Base-by-base conservation (phyloP, 305 asterid species). In the Nicotiana rustica region DNA sequence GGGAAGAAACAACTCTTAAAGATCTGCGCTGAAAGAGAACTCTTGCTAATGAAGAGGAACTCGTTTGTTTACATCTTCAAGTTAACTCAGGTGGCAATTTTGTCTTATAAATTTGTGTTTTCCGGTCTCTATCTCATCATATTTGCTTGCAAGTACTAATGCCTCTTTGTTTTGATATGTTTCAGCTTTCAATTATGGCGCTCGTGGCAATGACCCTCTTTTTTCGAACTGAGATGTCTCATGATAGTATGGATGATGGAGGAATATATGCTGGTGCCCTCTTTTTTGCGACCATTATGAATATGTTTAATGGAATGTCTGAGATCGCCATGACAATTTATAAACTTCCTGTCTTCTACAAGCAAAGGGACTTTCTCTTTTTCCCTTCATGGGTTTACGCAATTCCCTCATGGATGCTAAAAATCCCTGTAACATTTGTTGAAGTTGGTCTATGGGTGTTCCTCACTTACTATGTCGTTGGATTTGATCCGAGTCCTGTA, bases 1-100 rank as follows among this genome's bases (percentile, higher is more conserved):
- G 67, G 79, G 17, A 64, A 47, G 21, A 80, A 66, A 62, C 81
- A 86, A 71, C 85, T 86, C 66, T 38, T 86, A 67, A 83, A 76
- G 79, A 84, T 84, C 57, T 79, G 84, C 78, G 31, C 70, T 59
- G 67, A 70, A 59, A 75, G 87, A 78, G 87, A 84, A 77, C 6
- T 84, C 65, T 35, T 86, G 76, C 83, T 86, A 14, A 86, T 86
- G 89, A 84, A 82, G 80, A 82, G 89, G 75, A 86, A 86, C 83
- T 82, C 86, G 25, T 86, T 86, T 82, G 67, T 80, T 67, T 86
- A 86, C 49, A 29, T 69, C 77, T 86, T 86, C 81, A 86, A 86
- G 79, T 44, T 86, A 76, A 29, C 10, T 67, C 85, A 86, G 83
- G 89, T 82, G 60, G 52, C 2, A 0, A 73, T 7, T 47, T 12